These are phyloP conservation scores for Lipomyces yamanashiensis DNA, from an alignment of 805 yeast species.

Conservation along the genomic window DNA sequence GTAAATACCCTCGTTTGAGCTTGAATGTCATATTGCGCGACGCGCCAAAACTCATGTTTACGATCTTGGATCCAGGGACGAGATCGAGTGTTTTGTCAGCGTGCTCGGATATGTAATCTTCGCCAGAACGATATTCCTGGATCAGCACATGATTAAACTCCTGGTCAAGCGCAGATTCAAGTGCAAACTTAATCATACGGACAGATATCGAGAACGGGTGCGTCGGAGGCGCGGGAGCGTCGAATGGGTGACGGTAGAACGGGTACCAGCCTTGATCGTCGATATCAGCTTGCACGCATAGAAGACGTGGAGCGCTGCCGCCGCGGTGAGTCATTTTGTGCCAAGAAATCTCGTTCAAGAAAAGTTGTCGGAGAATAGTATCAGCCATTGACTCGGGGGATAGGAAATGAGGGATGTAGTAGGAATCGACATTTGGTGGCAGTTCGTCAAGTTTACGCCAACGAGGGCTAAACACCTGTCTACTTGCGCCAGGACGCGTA, in stretches of 20 bases:
- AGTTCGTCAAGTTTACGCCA: slow-evolving; percentile 5
- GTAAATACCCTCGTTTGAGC: slow-evolving; percentile 9
- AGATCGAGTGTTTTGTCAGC: slow-evolving; percentile 37
- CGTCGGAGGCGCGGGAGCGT: slow-evolving; percentile 24
- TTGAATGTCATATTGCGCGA: slow-evolving; percentile 24
- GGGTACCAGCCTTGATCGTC: slow-evolving; percentile 32
- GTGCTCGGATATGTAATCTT: slow-evolving; percentile 37
- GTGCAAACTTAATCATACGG: background rate
- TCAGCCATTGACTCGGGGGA: slow-evolving; percentile 22
- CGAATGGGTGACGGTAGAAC: slow-evolving; percentile 35
- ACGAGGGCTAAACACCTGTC: background rate
- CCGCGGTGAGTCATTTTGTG: slow-evolving; percentile 28
- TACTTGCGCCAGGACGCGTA: background rate
- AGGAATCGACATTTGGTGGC: slow-evolving; percentile 19
- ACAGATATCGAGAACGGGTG: slow-evolving; percentile 5
- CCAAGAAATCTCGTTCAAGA: slow-evolving; percentile 27
- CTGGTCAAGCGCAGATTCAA: slow-evolving; percentile 18
- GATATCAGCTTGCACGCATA: slow-evolving; percentile 31
- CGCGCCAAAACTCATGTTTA: slow-evolving; percentile 35
- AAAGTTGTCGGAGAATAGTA: slow-evolving; percentile 8
- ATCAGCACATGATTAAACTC: slow-evolving; percentile 34
- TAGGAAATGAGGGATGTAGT: slow-evolving; percentile 13
- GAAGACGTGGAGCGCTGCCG: slow-evolving; percentile 36
- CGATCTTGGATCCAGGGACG: slow-evolving; percentile 35
- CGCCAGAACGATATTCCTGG: slow-evolving; percentile 33